Evolutionary conservation across 2,329 filamentous ascomycete genomes (phyloP).

Genomic region (Penicillium sp.): DNA sequence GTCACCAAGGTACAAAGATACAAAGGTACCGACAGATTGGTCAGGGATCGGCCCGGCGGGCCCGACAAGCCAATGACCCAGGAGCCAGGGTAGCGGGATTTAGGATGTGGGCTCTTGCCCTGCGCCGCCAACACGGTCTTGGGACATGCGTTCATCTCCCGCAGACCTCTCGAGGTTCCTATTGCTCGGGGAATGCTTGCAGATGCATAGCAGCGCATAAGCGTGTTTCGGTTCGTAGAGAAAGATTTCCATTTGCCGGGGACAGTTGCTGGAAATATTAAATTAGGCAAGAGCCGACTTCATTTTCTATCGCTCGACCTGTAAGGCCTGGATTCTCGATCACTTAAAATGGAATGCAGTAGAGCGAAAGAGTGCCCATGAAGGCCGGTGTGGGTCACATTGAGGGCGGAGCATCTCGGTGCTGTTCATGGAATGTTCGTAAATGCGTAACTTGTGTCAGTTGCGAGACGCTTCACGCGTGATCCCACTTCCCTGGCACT

Average conservation of each 20-base stretch:
- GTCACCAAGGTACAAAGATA: not conserved
- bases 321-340: not conserved
- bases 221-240: not conserved
- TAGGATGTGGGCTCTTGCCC: not conserved
- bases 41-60: not conserved
- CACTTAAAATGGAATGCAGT: not conserved
- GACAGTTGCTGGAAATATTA: not conserved
- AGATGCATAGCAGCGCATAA: constrained; percentile 2
- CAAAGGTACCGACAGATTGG: not conserved
- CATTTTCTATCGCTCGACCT: not conserved
- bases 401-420: not conserved
- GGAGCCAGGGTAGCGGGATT: no score
- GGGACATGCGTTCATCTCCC: not conserved
- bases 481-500: not conserved
- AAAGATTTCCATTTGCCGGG: constrained; percentile 1
- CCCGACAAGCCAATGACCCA: not conserved
- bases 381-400: not conserved
- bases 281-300: not conserved
- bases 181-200: constrained; percentile 2
- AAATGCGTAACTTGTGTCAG: not conserved
- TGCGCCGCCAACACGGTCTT: not conserved
- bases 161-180: not conserved
- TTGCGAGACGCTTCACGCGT: not conserved
- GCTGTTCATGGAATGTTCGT: not conserved
- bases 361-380: not conserved